Evolutionary conservation across 768 basidiomycete genomes (phyloP).

Genomic region (Russula emetica): DNA sequence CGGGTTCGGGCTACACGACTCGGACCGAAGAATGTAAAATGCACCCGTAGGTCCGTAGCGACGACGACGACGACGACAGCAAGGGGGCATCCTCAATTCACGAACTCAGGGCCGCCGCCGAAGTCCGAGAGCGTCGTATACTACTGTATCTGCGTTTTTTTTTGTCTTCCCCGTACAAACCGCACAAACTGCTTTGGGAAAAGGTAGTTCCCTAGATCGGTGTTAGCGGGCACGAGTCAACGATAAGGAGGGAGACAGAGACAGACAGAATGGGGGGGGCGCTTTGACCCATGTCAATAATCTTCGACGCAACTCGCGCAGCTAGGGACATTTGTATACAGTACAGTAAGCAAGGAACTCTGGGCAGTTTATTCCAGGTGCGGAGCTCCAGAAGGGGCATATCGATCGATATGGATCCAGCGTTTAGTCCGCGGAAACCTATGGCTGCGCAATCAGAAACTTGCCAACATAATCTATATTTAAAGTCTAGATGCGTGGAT

Average conservation of each 20-base stretch:
- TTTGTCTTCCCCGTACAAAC: too few species aligned
- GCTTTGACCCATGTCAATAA: background rate
- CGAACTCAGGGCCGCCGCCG: background rate
- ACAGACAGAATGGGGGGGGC: background rate
- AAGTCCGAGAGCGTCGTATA: background rate
- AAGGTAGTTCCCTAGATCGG: background rate
- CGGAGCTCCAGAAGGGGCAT: constrained; percentile 5
- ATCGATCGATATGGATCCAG: constrained; percentile 19
- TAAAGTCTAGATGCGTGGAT: constrained; percentile 12
- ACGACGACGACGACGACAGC: too few species aligned
- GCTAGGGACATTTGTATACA: background rate
- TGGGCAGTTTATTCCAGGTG: background rate
- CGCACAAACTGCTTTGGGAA: background rate
- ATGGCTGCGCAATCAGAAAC: constrained; percentile 13
- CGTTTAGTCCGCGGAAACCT: constrained; percentile 16
- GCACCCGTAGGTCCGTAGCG: background rate
- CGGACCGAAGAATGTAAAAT: background rate
- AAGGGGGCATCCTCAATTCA: background rate
- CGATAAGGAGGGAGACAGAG: background rate
- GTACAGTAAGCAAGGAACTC: background rate
- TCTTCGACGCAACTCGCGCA: background rate
- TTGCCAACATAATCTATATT: background rate
- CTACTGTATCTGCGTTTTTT: background rate
- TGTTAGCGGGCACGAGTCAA: background rate
- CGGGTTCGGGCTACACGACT: background rate